phyloP scores from a whole-genome alignment of 768 basidiomycete genomes.

The Cystobasidium tubakii region DNA sequence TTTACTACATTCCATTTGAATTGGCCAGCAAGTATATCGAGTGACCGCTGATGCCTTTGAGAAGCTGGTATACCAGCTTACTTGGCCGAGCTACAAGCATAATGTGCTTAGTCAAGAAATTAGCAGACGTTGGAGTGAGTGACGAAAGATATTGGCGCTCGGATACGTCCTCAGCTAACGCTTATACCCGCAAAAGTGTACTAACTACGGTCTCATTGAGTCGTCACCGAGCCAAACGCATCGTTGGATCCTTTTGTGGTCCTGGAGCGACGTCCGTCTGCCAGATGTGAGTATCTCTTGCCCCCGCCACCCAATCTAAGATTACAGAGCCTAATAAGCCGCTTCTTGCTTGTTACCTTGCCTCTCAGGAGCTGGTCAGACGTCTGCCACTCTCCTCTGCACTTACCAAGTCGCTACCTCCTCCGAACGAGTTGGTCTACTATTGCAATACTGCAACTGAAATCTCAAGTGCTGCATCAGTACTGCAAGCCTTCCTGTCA shows the following conservation, averaged over 20 bases:
- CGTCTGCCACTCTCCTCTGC: neutral
- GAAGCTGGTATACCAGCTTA: constrained; percentile 88
- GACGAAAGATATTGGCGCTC: neutral
- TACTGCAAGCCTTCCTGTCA: neutral
- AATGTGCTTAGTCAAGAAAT: constrained; percentile 56
- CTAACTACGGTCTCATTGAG: constrained; percentile 78
- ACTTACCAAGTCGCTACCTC: constrained; percentile 24
- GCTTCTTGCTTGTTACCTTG: neutral
- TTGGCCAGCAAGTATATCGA: neutral
- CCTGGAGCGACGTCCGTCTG: constrained; percentile 59
- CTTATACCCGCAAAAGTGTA: constrained; percentile 55
- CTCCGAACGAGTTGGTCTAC: constrained; percentile 17
- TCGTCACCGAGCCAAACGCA: constrained; percentile 80
- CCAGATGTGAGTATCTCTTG: constrained; percentile 71
- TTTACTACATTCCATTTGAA: constrained; percentile 5
- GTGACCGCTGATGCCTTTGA: neutral
- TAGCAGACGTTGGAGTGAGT: constrained; percentile 55
- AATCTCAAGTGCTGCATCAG: neutral
- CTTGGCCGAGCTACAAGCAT: constrained; percentile 80
- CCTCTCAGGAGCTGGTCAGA: neutral
- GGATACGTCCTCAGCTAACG: neutral
- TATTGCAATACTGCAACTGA: neutral
- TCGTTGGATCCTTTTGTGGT: constrained; percentile 92
- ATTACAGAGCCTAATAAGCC: too few species aligned
- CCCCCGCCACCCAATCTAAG: too few species aligned